Evolutionary conservation across 73 alveolate species (phyloP), one percentile per base, ranked within the genome.

Genomic region (Paraurostyla sp.): DNA sequence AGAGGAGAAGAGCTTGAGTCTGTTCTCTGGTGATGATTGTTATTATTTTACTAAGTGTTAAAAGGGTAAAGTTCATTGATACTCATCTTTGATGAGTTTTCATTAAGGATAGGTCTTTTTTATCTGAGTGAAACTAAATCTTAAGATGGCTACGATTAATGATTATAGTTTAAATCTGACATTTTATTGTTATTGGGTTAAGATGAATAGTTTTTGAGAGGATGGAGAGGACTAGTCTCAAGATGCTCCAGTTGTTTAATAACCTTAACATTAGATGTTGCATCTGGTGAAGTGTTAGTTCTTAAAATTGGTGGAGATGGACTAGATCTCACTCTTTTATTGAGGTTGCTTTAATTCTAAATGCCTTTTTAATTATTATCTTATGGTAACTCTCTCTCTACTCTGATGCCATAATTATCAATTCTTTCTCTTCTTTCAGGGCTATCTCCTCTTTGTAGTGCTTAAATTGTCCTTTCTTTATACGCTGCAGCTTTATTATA

Each of bases 381-480:
- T 18, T 42, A 22, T 7, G 20, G 7, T 33, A 35, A 38, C 2
- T 69, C 84, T 69, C 65, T 60, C 6, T 60, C 50, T 30, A 60
- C 15, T 3, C 32, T 36, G 40, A 69, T 38, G 9, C 84, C 84
- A 36, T 69, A 69, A 9, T 69, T 3, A n/a, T 69, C 36, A 6
- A 69, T 20, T 69, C 84, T 69, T 18, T 69, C 6, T 33, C 25
- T 27, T 69, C 84, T 69, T 35, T 69, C 84, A 35, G 84, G 84
- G 25, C 84, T 69, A 20, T 69, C 84, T 33, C 75, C 73, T 32
- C 69, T 43, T 9, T 75, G 42, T 29, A 75, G 30, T 2, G 87
- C 69, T 75, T 75, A n/a, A 2, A 75, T 29, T 9, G 87, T 75
- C 32, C 30, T 75, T 75, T 75, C 69, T 48, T 75, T 75, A 50